These are phyloP conservation scores for Pseudocercospora crystallina DNA, from an alignment of 2,329 filamentous ascomycete genomes.

Conservation along the genomic window DNA sequence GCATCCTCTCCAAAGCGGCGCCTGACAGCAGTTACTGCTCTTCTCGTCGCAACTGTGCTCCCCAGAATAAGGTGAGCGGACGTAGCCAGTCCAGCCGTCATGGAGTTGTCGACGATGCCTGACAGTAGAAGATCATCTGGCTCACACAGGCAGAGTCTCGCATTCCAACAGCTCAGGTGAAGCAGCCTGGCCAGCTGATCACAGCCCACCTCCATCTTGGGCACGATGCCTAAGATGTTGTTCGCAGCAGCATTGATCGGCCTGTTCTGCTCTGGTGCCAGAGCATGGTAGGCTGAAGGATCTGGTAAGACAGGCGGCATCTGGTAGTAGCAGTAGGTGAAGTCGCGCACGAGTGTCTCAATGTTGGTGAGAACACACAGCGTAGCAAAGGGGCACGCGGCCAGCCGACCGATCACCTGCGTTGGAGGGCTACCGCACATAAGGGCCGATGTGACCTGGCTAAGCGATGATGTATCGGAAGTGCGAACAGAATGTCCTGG, in stretches of 20 bases:
- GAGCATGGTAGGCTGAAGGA: constrained; percentile 1
- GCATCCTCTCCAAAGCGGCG: constrained; percentile 3
- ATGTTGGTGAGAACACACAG: constrained; percentile 2
- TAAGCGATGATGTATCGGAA: no score
- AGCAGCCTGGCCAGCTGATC: background rate
- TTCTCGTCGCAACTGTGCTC: constrained; percentile 5
- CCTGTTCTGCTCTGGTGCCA: constrained; percentile 2
- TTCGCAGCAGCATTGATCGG: constrained; percentile 2
- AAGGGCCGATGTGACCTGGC: no score
- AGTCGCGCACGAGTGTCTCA: constrained; percentile 3
- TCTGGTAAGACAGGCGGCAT: constrained; percentile 5
- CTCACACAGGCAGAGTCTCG: background rate
- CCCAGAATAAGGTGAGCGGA: constrained; percentile 3
- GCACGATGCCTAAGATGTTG: background rate
- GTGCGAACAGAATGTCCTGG: no score
- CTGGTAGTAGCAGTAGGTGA: constrained; percentile 8
- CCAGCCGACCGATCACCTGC: background rate
- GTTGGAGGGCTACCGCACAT: no score
- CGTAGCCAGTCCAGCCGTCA: constrained; percentile 4
- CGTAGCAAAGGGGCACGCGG: background rate
- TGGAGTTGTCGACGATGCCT: background rate
- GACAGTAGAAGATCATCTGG: constrained; percentile 4
- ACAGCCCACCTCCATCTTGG: background rate
- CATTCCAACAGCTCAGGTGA: constrained; percentile 1
- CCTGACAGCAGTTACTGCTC: background rate